These are phyloP conservation scores for Jatropha podagrica DNA, from an alignment of 441 rosid genomes.

Conservation along the genomic window DNA sequence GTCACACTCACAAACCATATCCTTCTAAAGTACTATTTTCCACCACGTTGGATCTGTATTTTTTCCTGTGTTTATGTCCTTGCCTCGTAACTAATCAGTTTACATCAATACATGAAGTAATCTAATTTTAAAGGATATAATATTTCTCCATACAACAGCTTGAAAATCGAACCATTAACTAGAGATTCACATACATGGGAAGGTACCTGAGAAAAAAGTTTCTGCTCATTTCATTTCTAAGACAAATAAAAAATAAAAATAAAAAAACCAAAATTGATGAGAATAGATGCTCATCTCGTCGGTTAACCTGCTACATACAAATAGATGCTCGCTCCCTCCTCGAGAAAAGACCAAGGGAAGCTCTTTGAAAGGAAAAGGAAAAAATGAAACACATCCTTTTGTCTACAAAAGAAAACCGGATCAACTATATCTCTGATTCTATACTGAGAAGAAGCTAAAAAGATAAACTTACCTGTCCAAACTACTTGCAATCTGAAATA, in stretches of 20 bases:
- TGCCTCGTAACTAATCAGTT: too few relatives aligned
- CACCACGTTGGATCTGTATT: too few relatives aligned
- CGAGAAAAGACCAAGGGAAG: not conserved
- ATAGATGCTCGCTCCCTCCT: not conserved
- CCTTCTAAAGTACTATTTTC: too few relatives aligned
- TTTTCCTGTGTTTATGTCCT: too few relatives aligned
- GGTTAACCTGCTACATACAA: not conserved
- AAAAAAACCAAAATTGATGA: not conserved
- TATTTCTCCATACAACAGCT: not conserved
- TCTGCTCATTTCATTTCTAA: not conserved
- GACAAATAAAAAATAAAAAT: not conserved
- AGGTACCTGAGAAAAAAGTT: not conserved
- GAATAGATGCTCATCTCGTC: not conserved
- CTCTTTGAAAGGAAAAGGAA: not conserved
- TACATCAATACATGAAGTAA: too few relatives aligned
- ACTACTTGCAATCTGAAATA: not conserved
- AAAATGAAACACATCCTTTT: not conserved
- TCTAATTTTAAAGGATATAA: too few relatives aligned
- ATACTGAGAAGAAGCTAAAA: not conserved
- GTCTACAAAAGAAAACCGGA: not conserved
- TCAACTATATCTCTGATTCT: not conserved
- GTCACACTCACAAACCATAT: too few relatives aligned
- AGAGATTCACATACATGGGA: not conserved
- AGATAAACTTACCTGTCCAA: not conserved
- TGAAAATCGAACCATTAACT: not conserved